Evolutionary conservation across 768 basidiomycete genomes (phyloP).

Genomic region (Tubosaeta sp.): DNA sequence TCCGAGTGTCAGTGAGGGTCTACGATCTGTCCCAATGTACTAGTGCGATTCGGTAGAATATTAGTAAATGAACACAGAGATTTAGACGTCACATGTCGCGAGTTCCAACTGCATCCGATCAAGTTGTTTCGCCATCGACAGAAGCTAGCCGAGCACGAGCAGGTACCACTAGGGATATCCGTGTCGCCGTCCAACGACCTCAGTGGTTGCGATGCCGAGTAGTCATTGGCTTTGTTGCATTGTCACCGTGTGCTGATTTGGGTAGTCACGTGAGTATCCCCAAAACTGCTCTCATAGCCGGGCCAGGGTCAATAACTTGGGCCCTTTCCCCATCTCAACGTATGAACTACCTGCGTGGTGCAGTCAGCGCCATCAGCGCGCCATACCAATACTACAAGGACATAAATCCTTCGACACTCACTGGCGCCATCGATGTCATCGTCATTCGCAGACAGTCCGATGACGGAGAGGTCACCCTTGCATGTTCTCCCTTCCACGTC

Average conservation of each 20-base stretch:
- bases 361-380: slow-evolving; percentile 78
- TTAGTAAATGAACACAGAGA: too few species aligned
- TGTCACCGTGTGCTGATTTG: background rate
- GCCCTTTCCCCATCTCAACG: slow-evolving; percentile 1
- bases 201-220: too few species aligned
- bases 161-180: too few species aligned
- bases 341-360: slow-evolving; percentile 89
- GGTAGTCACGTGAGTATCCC: slow-evolving; percentile 19
- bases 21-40: too few species aligned
- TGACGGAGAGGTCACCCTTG: slow-evolving; percentile 63
- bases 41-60: too few species aligned
- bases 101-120: too few species aligned
- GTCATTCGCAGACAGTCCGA: slow-evolving; percentile 77
- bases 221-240: background rate
- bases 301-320: slow-evolving; percentile 1
- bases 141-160: too few species aligned
- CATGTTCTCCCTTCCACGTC: slow-evolving; percentile 95
- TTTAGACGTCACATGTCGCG: too few species aligned
- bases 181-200: too few species aligned
- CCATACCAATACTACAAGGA: slow-evolving; percentile 91
- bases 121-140: too few species aligned
- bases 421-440: slow-evolving; percentile 98
- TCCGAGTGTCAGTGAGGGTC: too few species aligned
- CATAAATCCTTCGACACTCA: slow-evolving; percentile 94
- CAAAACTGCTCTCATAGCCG: slow-evolving; percentile 16